These are phyloP conservation scores for Arthroderma sp. DNA, from an alignment of 2,329 filamentous ascomycete species.

Conservation along the genomic window DNA sequence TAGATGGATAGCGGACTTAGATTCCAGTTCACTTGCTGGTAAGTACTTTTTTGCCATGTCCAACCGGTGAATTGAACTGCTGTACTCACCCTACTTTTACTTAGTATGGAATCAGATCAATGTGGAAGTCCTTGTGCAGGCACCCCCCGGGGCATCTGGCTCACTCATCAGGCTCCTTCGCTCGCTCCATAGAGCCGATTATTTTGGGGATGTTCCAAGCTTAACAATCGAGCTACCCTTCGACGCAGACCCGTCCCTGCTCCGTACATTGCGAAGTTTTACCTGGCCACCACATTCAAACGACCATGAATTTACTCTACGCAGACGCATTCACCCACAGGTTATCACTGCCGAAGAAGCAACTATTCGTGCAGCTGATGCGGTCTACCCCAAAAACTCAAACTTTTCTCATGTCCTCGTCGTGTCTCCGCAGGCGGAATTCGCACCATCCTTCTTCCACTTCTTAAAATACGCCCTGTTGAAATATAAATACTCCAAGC, in stretches of 20 bases:
- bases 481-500: conserved; percentile 59
- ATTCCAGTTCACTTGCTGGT: conserved; percentile 57
- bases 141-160: conserved; percentile 55
- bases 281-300: conserved; percentile 49
- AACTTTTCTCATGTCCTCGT: conserved; percentile 63
- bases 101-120: conserved; percentile 63
- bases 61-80: conserved; percentile 6
- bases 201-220: conserved; percentile 55
- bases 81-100: conserved; percentile 1
- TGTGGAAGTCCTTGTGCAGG: conserved; percentile 75
- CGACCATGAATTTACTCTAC: conserved; percentile 48
- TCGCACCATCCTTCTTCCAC: conserved; percentile 71
- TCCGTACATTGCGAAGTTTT: conserved; percentile 49
- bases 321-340: conserved; percentile 55
- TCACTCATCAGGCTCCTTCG: conserved; percentile 62
- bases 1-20: conserved; percentile 66
- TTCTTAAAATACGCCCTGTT: conserved; percentile 69
- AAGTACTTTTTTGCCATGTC: conserved; percentile 13
- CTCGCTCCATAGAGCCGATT: conserved; percentile 65
- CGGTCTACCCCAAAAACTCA: conserved; percentile 64
- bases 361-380: conserved; percentile 65
- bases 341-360: conserved; percentile 54
- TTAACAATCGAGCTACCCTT: conserved; percentile 75
- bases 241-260: conserved; percentile 51
- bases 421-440: conserved; percentile 65